Base-by-base conservation (phyloP, 2,329 filamentous ascomycete genomes). In the Pseudocercospora cruenta region DNA sequence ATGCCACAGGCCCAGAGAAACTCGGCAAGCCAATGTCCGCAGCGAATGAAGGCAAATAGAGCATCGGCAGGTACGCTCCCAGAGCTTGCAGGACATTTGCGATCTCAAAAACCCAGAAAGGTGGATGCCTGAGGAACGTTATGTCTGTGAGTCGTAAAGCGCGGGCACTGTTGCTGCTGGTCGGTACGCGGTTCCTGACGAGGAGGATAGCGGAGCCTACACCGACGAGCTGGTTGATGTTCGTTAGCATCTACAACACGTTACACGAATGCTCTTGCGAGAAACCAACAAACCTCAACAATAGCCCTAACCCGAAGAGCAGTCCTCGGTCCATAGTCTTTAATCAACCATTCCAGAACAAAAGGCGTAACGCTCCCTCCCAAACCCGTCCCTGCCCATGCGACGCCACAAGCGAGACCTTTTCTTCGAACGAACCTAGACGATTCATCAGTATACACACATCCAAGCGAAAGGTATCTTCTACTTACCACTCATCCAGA, bases 391-490 rank as follows among this genome's bases (percentile, higher is more conserved):
- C 80, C 70, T 75, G 78, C 70, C 77, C 81, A 75, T 67, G 85
- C 82, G 5, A 82, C 80, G 4, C 85, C 85, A 71, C 82, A 84
- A 0, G 84, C 85, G 26, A 87, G 78, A 0, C 84, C 84, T 70
- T 84, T 82, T 21, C 80, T 76, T 14, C 75, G 77, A n/a, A 86
- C 77, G 74, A 86, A 33, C 28, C 28, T 31, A 31, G 2, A n/a
- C n/a, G n/a, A n/a, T n/a, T n/a, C n/a, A n/a, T n/a, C n/a, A n/a
- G n/a, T n/a, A n/a, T n/a, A n/a, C n/a, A n/a, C n/a, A n/a, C n/a
- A n/a, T n/a, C n/a, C n/a, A n/a, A n/a, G n/a, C n/a, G n/a, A n/a
- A n/a, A n/a, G n/a, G n/a, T n/a, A n/a, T n/a, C n/a, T n/a, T n/a
- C n/a, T 26, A 31, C 28, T 31, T 31, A 87, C 81, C 75, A 89